Conservation (phyloP, 2,329 filamentous ascomycete species). For the Botrytis hyacinthi region DNA sequence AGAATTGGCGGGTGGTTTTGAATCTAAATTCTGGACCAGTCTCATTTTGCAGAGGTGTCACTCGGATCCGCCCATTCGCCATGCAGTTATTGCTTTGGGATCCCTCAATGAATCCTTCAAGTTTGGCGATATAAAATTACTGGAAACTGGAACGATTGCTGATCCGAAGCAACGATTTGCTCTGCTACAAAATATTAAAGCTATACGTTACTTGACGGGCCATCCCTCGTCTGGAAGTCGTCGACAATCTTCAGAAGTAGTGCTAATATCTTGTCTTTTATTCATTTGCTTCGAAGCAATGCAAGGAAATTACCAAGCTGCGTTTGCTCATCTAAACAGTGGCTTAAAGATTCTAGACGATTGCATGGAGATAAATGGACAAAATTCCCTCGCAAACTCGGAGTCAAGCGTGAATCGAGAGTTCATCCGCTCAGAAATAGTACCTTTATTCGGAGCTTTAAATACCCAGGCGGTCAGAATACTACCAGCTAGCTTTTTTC, state of each 20-base stretch:
- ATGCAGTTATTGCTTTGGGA: slow-evolving; percentile 29
- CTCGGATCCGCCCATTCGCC: slow-evolving; percentile 29
- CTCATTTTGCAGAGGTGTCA: slow-evolving; percentile 30
- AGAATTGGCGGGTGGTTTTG: slow-evolving; percentile 30
- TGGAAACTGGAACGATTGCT: not conserved
- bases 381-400: not conserved
- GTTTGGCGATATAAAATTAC: slow-evolving; percentile 5
- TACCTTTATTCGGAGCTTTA: slow-evolving; percentile 11
- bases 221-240: slow-evolving; percentile 37
- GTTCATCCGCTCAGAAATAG: slow-evolving; percentile 8
- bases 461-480: slow-evolving; percentile 9
- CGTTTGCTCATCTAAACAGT: slow-evolving; percentile 27
- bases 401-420: not conserved
- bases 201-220: slow-evolving; percentile 43
- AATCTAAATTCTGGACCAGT: slow-evolving; percentile 31
- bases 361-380: not conserved
- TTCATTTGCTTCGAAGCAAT: slow-evolving; percentile 29
- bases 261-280: slow-evolving; percentile 25
- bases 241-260: slow-evolving; percentile 12
- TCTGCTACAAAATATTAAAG: slow-evolving; percentile 28
- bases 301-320: slow-evolving; percentile 25
- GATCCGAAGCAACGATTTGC: slow-evolving; percentile 41
- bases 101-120: slow-evolving; percentile 28
- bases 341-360: slow-evolving; percentile 24
- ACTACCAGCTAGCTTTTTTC: not conserved